Evolutionary conservation across 805 yeast species (phyloP).

Genomic region (Candida maesae): DNA sequence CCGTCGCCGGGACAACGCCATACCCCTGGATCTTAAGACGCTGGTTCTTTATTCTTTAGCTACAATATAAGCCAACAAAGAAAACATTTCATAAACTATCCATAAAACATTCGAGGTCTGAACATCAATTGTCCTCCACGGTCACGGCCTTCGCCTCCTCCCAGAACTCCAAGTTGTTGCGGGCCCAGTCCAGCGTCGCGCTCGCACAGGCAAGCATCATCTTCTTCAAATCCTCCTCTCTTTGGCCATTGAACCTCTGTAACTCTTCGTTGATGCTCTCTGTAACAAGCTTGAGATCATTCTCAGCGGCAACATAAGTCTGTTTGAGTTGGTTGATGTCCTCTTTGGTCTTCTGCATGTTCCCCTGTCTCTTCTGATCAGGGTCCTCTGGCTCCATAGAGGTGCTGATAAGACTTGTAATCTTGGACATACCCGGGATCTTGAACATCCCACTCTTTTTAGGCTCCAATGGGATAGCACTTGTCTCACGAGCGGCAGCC

Average conservation of each 20-base stretch:
- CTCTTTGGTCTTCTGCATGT: conserved; percentile 39
- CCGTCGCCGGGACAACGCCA: not conserved
- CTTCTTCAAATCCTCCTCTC: conserved; percentile 46
- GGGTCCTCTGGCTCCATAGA: conserved; percentile 61
- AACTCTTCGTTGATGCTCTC: conserved; percentile 40
- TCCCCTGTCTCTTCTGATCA: conserved; percentile 54
- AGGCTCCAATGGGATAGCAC: conserved; percentile 22
- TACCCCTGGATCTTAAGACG: not conserved
- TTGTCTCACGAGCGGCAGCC: conserved; percentile 3
- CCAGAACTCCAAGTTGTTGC: conserved; percentile 64
- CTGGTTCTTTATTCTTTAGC: no score
- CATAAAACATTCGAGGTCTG: no score
- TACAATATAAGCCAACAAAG: no score
- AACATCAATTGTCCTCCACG: no score
- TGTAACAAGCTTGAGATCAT: conserved; percentile 47
- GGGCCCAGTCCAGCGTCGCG: conserved; percentile 62
- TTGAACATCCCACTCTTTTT: conserved; percentile 38
- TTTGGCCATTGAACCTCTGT: conserved; percentile 43
- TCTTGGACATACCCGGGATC: conserved; percentile 49
- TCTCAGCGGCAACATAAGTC: conserved; percentile 49
- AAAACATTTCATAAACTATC: no score
- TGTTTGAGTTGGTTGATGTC: conserved; percentile 45
- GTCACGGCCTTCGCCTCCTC: conserved; percentile 44
- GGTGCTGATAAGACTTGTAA: conserved; percentile 52
- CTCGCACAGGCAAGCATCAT: conserved; percentile 52